Base-by-base conservation (phyloP, 2,329 filamentous ascomycete genomes). In the Aspergillus sp. region DNA sequence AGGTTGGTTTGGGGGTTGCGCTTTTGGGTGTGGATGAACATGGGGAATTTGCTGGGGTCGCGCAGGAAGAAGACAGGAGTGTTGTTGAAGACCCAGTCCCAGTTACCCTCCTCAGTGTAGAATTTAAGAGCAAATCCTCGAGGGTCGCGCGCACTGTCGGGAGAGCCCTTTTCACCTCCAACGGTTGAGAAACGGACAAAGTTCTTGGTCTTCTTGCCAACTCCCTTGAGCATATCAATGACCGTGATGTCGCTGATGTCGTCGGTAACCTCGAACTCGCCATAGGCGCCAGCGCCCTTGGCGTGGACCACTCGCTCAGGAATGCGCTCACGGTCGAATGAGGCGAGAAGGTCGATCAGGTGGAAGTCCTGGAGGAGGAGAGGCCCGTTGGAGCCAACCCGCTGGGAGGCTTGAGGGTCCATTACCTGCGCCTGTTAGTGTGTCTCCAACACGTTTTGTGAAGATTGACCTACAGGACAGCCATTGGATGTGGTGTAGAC, bases 1-100 rank as follows among this genome's bases (percentile, higher is more conserved):
- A 90, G 73, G 68, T 90, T 86, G 3, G 86, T 90, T 63, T 86
- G 82, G 0, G 88, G 88, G 66, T 91, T 79, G n/a, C 88, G 80
- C 79, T 90, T 90, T 70, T 90, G 88, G 0, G 87, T 89, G 70
- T 90, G 88, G 53, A 90, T 90, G 67, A 90, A 87, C 67, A 87
- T 78, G 23, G 88, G 88, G 69, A 90, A 90, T 72, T 91, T 90
- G 62, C 86, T 82, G 0, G 88, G 86, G 61, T 91, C 88, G 53
- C 88, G 80, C n/a, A 90, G 68, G 74, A 91, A 91, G 79, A 91
- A 91, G 3, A 90, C 84, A 0, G 88, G 88, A 0, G 86, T 90
- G 70, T 90, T 90, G 77, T 90, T 90, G 60, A 84, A 85, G 15
- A 90, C 87, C 72, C 87, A 80, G 67, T 90, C 87, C 82, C 84